phyloP scores from a whole-genome alignment of 2,329 filamentous ascomycete species.

The Penicillium sp. region DNA sequence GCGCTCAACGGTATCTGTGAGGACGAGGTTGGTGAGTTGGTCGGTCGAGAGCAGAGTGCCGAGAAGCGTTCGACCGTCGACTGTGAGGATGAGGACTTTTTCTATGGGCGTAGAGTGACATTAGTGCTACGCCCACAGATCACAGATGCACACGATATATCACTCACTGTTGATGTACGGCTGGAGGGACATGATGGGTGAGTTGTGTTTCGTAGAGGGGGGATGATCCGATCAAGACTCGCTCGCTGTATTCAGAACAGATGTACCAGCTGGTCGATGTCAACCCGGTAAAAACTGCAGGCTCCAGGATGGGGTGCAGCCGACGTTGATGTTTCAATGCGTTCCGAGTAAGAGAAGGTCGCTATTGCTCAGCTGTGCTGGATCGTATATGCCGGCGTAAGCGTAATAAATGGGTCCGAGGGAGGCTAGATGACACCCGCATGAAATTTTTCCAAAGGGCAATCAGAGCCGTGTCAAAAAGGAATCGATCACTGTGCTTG shows the following conservation, averaged over 20 bases:
- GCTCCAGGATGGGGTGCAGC: neutral
- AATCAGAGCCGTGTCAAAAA: too few relatives aligned
- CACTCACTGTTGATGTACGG: conserved; percentile 54
- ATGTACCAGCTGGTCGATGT: neutral
- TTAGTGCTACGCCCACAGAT: conserved; percentile 5
- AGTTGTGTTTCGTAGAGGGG: neutral
- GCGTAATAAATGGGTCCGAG: too few relatives aligned
- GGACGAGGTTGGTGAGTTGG: conserved; percentile 87
- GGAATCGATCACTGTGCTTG: too few relatives aligned
- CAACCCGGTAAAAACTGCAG: neutral
- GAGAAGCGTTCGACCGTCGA: conserved; percentile 81
- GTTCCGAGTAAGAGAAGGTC: neutral
- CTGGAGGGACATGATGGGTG: conserved; percentile 51
- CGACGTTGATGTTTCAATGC: neutral
- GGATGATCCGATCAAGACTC: conserved; percentile 1
- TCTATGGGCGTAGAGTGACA: conserved; percentile 54
- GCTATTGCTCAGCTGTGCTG: neutral
- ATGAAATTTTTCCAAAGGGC: too few relatives aligned
- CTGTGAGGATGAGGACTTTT: conserved; percentile 86
- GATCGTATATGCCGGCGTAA: too few relatives aligned
- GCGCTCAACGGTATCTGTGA: conserved; percentile 79
- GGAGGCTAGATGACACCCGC: too few relatives aligned
- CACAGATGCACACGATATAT: neutral
- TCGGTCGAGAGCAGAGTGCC: conserved; percentile 84
- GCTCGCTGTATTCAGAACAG: neutral